Evolutionary conservation across 345 rosid genomes (phyloP), one percentile per base, ranked within the genome.

Genomic region (Salix caprea): DNA sequence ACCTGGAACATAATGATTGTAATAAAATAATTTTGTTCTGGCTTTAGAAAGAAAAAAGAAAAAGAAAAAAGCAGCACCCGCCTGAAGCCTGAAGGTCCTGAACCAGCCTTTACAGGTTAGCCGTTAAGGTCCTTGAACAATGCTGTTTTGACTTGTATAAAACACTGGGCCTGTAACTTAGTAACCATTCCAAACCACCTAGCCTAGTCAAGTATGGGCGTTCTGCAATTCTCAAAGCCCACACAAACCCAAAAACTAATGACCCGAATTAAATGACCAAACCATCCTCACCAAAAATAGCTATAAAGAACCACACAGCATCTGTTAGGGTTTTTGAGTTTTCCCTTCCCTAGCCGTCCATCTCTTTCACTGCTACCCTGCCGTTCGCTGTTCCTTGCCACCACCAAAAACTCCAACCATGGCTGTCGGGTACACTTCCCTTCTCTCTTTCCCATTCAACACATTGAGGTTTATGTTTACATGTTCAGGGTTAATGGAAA

Each of bases 351-450:
- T 14, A 42, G 76, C 61, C 76, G 42, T 74, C 30, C 19, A 23
- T 64, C 7, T 46, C 58, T 3, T 52, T 24, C 37, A 9, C 36
- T 13, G 2, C 71, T 15, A 5, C 0, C 4, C 36, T 7, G 70
- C 64, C 3, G 42, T 46, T 50, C 23, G 50, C 34, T 12, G 40
- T 56, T 54, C 52, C 36, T 68, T 66, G 0, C 37, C 24, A 5
- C 37, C 52, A 32, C 62, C 0, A 23, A 6, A 58, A 23, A n/a
- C 26, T 54, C 58, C 64, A 13, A 37, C 44, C 37, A 75, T 75
- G 78, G 79, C 79, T 64, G 74, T 77, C 19, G 74, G 79, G 74
- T 77, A 40, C 46, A 2, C 36, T 9, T 44, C 60, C 66, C n/a
- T 5, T 50, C 18, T 60, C 36, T 56, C 30, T 30, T 5, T 71